Conservation (phyloP, 2,329 filamentous ascomycete species). For the Decorospora gaudefroyi region DNA sequence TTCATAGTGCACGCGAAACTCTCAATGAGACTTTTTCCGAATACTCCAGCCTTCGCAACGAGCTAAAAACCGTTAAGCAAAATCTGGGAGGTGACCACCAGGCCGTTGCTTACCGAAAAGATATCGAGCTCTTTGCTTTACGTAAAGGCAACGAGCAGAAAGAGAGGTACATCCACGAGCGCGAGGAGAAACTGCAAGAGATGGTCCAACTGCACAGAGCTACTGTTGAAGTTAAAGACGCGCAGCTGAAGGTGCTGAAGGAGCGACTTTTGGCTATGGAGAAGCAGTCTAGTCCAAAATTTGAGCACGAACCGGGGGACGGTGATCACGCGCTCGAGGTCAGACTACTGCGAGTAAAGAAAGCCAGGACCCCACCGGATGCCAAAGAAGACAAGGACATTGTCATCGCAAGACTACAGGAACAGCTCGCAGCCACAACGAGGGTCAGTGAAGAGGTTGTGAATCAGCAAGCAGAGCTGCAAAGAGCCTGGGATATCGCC, state of each 20-base stretch:
- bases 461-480: slow-evolving; percentile 37
- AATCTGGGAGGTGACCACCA: slow-evolving; percentile 41
- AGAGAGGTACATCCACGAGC: slow-evolving; percentile 39
- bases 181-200: slow-evolving; percentile 35
- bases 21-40: slow-evolving; percentile 39
- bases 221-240: slow-evolving; percentile 38
- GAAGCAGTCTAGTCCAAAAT: slow-evolving; percentile 22
- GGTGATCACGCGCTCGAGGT: slow-evolving; percentile 42
- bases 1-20: slow-evolving; percentile 36
- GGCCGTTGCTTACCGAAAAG: slow-evolving; percentile 42
- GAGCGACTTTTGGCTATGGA: slow-evolving; percentile 38
- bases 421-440: slow-evolving; percentile 29
- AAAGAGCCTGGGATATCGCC: slow-evolving; percentile 40
- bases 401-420: slow-evolving; percentile 36
- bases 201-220: slow-evolving; percentile 34
- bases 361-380: slow-evolving; percentile 28
- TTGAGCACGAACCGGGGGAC: slow-evolving; percentile 18
- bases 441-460: slow-evolving; percentile 30
- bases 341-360: slow-evolving; percentile 37
- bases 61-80: slow-evolving; percentile 40
- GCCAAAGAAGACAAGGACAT: slow-evolving; percentile 32
- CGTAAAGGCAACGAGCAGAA: slow-evolving; percentile 45
- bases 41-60: slow-evolving; percentile 35
- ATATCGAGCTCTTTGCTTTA: slow-evolving; percentile 46
- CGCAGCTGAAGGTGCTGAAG: slow-evolving; percentile 36